Base-by-base conservation (phyloP, 371 early-diverging fungal genomes). In the Mortierella sp. region DNA sequence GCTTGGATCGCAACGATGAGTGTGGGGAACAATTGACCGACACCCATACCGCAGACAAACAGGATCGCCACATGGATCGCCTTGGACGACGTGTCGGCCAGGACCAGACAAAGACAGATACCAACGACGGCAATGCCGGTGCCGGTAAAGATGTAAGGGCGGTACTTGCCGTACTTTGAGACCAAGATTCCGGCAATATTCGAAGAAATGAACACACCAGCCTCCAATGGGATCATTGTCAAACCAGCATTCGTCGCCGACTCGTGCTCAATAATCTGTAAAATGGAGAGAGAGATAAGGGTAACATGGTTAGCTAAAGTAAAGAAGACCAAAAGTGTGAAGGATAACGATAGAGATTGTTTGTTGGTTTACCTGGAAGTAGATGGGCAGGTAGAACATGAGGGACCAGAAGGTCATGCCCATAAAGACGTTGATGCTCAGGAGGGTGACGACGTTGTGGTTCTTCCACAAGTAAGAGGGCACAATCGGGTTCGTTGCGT, bases 301-400 rank as follows among this genome's bases (percentile, higher is more conserved):
- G 74, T 68, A 83, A 34, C 24, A n/a, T 26, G 31, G n/a, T 13
- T 8, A 40, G 37, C 43, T 24, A 40, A 19, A 26, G 48, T n/a
- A 43, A 14, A 11, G 14, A n/a, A 4, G 37, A 31, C 26, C 10
- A 43, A 43, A 39, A 3, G 31, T 19, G 0, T n/a, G 22, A 29
- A 10, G 16, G 44, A 29, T 9, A 24, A 9, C 6, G 86, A 77
- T 45, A 88, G 88, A 0, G 87, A 85, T 78, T 83, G 44, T 8
- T 29, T 24, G 29, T 7, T 22, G 0, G 9, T 31, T 40, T 77
- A 81, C 82, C 71, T 93, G 94, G 85, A 94, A 95, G 85, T 91
- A 96, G 4, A 94, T 86, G 19, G 94, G 90, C 3, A 92, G 89
- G 79, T 93, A 93, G 69, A 93, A 97, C 29, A 94, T 81, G 7